Percentiles rank a stretch among this genome's conserved stretches.
Evolutionary conservation across 495 filamentous ascomycete species (phyloP).

Genomic region (Lentithecium fluviatile): DNA sequence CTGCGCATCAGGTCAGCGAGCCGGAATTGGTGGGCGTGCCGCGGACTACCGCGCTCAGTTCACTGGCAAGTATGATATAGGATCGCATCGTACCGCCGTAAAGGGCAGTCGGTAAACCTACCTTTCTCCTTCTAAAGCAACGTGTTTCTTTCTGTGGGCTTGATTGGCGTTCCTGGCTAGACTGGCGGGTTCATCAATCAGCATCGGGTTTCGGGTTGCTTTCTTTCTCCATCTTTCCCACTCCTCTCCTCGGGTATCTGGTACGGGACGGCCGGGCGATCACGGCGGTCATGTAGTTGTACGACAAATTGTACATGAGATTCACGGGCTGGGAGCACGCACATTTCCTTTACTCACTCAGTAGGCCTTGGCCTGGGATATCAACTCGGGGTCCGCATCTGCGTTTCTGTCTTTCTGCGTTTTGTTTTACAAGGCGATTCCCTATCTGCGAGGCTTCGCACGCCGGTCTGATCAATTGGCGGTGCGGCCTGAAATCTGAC

Average conservation of each 20-base stretch:
- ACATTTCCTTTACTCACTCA: too few relatives aligned
- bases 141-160: background rate
- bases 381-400: too few relatives aligned
- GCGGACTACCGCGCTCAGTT: conserved; percentile 25
- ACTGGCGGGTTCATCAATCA: background rate
- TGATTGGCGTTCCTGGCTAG: conserved; percentile 4
- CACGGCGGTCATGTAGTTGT: background rate
- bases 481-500: conserved; percentile 9
- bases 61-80: conserved; percentile 34
- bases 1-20: conserved; percentile 14
- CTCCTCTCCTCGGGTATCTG: background rate
- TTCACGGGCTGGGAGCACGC: background rate
- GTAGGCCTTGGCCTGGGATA: too few relatives aligned
- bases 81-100: background rate
- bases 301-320: background rate
- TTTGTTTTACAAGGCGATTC: conserved; percentile 1
- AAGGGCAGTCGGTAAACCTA: background rate
- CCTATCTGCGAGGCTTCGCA: background rate
- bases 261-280: background rate
- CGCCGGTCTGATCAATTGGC: conserved; percentile 3
- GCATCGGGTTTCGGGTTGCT: background rate
- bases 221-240: background rate
- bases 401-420: background rate
- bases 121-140: background rate
- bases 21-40: conserved; percentile 32